Percentiles rank a stretch among this genome's conserved stretches.
Conservation (phyloP, 164 flowering plant genomes). For the Protea cynaroides region DNA sequence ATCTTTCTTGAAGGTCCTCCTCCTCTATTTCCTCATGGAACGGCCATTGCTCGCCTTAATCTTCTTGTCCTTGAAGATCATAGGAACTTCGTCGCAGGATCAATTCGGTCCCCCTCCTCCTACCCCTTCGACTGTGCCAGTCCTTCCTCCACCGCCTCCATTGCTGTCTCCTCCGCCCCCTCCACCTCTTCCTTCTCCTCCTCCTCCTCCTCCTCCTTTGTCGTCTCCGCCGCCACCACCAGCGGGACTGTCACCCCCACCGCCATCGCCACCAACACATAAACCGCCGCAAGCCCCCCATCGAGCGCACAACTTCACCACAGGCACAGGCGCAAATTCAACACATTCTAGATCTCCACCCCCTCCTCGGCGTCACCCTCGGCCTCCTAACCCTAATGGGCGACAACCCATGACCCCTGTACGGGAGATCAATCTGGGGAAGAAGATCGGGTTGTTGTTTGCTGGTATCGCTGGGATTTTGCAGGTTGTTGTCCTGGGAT, state of each 20-base stretch:
- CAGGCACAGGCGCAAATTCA: not conserved
- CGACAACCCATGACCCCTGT: not conserved
- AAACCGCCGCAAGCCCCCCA: not conserved
- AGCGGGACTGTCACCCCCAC: slow-evolving; percentile 20
- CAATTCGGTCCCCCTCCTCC: not conserved
- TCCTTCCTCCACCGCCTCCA: slow-evolving; percentile 15
- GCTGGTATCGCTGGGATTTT: slow-evolving; percentile 36
- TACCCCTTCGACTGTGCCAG: slow-evolving; percentile 14
- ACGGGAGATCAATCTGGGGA: slow-evolving; percentile 32
- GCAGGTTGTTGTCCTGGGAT: slow-evolving; percentile 45
- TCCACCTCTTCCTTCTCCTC: slow-evolving; percentile 16
- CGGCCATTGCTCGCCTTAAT: not conserved
- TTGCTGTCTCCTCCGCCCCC: slow-evolving; percentile 14
- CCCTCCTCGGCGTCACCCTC: no score
- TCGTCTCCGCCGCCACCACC: slow-evolving; percentile 11
- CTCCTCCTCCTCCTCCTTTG: slow-evolving; percentile 6
- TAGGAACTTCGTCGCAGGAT: not conserved
- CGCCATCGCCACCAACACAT: slow-evolving; percentile 4
- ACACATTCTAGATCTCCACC: no score
- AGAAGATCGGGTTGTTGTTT: slow-evolving; percentile 44
- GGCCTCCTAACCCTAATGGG: no score
- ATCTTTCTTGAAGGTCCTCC: not conserved
- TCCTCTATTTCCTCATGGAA: not conserved
- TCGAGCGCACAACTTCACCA: not conserved
- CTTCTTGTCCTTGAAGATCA: not conserved